phyloP scores from a whole-genome alignment of 2,329 filamentous ascomycete species.

The Diaporthe sp. region DNA sequence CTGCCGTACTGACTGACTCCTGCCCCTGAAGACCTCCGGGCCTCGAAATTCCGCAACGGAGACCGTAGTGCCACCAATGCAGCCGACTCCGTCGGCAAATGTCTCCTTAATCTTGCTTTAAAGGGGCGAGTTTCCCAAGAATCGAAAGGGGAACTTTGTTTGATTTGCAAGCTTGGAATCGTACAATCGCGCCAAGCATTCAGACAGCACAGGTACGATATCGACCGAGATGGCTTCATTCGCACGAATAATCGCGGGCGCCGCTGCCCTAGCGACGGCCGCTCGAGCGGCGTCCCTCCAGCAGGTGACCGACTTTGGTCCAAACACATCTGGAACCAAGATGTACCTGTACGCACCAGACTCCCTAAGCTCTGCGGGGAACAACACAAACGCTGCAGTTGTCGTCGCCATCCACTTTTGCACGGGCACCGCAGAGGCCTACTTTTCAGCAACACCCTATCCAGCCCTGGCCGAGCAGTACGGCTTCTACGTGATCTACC shows the following conservation, averaged over 20 bases:
- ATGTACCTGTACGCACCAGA: constrained; percentile 54
- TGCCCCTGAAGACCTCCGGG: constrained; percentile 10
- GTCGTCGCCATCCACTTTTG: constrained; percentile 66
- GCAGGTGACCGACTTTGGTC: constrained; percentile 49
- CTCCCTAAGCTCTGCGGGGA: constrained; percentile 52
- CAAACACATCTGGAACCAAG: constrained; percentile 46
- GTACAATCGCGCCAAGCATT: neutral
- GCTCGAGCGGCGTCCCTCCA: constrained; percentile 46
- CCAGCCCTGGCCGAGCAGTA: constrained; percentile 65
- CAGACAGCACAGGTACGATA: neutral
- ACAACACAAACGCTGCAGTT: constrained; percentile 55
- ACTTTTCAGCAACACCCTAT: constrained; percentile 66
- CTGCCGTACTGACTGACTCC: constrained; percentile 6
- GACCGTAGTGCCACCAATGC: neutral
- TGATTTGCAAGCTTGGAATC: neutral
- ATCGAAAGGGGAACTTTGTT: neutral
- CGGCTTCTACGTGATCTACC: constrained; percentile 69
- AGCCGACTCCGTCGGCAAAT: neutral
- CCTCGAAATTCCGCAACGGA: neutral
- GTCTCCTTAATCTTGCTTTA: neutral
- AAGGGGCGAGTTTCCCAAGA: neutral
- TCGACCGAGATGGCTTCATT: constrained; percentile 43
- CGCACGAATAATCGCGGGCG: constrained; percentile 42
- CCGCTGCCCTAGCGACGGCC: constrained; percentile 43
- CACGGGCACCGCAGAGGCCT: constrained; percentile 53